Evolutionary conservation across 2,329 filamentous ascomycete species (phyloP), one percentile per base, ranked within the genome.

Genomic region (Aureobasidium sp.): DNA sequence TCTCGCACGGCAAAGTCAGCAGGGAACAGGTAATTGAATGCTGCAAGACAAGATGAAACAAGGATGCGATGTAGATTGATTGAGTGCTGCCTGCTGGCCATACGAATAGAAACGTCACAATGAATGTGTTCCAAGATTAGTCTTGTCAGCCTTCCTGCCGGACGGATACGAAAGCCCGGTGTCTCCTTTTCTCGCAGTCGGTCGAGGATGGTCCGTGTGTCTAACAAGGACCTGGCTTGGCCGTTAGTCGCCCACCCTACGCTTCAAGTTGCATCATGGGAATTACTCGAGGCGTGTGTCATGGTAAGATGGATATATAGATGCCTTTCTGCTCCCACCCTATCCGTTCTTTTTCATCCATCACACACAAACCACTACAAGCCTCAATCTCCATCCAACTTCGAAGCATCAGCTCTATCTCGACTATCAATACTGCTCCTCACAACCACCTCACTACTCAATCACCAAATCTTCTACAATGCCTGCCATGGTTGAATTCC

Each of bases 401-500:
- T 22, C 27, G 27, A 50, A 34, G 25, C n/a, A 47, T 32, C 45
- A 39, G 2, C 27, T n/a, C n/a, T n/a, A 51, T 14, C 19, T 29
- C 35, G 14, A 17, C 21, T 25, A 51, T 22, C 35, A 32, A 4
- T 38, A 55, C 24, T 17, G 12, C 42, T 12, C 50, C n/a, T n/a
- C 37, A 41, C 25, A 8, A 50, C 29, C 16, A 41, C 42, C 39
- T 41, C 25, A 37, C 34, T 16, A 37, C 8, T n/a, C 48, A 32
- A 25, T 10, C 10, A 42, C 29, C 47, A 27, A 29, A 44, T 19
- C 34, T 25, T 22, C 53, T 60, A 68, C 66, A 64, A 73, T 68
- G 65, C 64, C 65, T 62, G 59, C 60, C 54, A 63, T 71, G 34
- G n/a, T 53, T 55, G 73, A 70, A 63, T 70, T 74, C 39, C 71